Evolutionary conservation across 768 basidiomycete genomes (phyloP).

Genomic region (Lentinula lateritia): DNA sequence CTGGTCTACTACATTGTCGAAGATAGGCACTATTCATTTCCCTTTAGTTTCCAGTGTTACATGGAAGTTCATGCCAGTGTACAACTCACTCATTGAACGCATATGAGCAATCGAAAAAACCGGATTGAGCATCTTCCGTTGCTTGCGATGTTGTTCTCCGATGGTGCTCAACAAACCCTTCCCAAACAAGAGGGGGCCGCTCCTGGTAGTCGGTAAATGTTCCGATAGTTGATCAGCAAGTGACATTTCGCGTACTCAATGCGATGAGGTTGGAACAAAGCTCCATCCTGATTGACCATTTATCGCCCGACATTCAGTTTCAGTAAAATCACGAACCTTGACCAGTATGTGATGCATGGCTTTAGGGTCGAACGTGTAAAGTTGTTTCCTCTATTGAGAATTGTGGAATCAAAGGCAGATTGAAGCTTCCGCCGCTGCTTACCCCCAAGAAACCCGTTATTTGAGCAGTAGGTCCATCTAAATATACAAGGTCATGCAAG

Average conservation of each 20-base stretch:
- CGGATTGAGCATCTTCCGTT: slow-evolving; percentile 30
- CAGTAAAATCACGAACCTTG: neutral
- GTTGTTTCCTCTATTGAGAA: neutral
- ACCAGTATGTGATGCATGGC: slow-evolving; percentile 4
- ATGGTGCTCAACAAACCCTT: neutral
- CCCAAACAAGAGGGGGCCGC: neutral
- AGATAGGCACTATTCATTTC: neutral
- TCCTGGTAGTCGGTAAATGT: neutral
- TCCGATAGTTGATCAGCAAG: neutral
- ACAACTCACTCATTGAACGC: slow-evolving; percentile 23
- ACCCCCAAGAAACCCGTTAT: neutral
- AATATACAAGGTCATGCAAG: neutral
- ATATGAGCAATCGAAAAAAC: slow-evolving; percentile 28
- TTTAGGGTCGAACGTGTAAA: slow-evolving; percentile 6
- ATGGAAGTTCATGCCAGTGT: neutral
- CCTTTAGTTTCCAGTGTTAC: neutral
- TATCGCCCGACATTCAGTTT: neutral
- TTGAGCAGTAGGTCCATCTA: neutral
- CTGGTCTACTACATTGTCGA: neutral
- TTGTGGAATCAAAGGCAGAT: neutral
- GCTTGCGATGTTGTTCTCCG: slow-evolving; percentile 21
- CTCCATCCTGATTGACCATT: neutral
- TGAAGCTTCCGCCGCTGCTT: neutral
- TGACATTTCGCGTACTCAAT: neutral
- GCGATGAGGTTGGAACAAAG: neutral